Conservation (phyloP, 768 basidiomycete genomes). For the Dacryopinax primogenitus region DNA sequence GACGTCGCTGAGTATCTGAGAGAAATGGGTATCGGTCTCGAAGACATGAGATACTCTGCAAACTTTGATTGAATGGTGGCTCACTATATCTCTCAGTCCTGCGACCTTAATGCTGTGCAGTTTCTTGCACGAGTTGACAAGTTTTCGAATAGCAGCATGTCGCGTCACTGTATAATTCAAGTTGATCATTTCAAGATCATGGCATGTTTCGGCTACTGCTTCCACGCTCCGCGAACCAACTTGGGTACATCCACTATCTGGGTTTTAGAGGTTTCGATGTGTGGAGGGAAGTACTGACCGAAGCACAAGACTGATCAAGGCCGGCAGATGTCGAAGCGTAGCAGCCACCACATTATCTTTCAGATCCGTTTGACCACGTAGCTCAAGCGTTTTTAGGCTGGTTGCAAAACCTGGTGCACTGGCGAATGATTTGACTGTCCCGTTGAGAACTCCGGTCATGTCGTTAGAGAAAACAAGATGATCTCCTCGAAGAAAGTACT, state of each 20-base stretch:
- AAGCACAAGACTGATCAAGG: constrained; percentile 39
- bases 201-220: constrained; percentile 34
- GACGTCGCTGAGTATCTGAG: not conserved
- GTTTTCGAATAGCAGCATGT: not conserved
- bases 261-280: constrained; percentile 10
- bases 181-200: constrained; percentile 37
- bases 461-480: constrained; percentile 37
- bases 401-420: constrained; percentile 22
- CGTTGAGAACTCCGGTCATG: constrained; percentile 40
- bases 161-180: constrained; percentile 41
- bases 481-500: constrained; percentile 50
- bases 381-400: constrained; percentile 36
- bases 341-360: constrained; percentile 41
- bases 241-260: constrained; percentile 44
- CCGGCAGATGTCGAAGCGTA: constrained; percentile 35
- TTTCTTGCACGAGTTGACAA: not conserved
- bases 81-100: not conserved
- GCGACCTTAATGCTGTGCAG: not conserved
- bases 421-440: constrained; percentile 38
- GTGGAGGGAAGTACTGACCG: constrained; percentile 30
- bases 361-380: constrained; percentile 42
- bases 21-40: not conserved
- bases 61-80: not conserved
- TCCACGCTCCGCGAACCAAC: constrained; percentile 40
- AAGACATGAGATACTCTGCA: not conserved